Evolutionary conservation across 2,329 filamentous ascomycete genomes (phyloP).

Genomic region (Alternaria solani): DNA sequence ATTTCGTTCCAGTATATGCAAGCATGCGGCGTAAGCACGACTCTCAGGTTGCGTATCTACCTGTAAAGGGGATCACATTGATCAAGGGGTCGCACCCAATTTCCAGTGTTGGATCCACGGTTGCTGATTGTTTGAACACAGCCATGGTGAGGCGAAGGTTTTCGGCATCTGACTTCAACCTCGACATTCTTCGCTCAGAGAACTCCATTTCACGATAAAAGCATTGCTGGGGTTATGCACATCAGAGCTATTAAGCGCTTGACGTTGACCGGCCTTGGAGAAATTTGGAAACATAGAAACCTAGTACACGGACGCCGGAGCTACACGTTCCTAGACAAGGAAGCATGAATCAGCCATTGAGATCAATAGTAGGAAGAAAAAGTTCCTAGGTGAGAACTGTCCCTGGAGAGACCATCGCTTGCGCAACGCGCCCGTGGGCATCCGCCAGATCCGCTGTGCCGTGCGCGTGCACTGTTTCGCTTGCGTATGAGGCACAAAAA

Average conservation of each 20-base stretch:
- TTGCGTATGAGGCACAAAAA: background rate
- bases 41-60: background rate
- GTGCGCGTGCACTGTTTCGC: background rate
- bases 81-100: background rate
- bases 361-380: background rate
- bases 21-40: slow-evolving; percentile 1
- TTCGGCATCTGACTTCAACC: background rate
- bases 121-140: background rate
- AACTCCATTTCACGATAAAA: background rate
- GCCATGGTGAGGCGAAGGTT: background rate
- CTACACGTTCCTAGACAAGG: background rate
- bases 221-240: background rate
- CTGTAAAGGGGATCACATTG: background rate
- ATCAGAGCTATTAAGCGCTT: background rate
- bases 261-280: background rate
- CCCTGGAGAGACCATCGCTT: background rate
- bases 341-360: background rate
- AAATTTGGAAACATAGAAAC: background rate
- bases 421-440: background rate
- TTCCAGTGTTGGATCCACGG: background rate
- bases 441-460: background rate
- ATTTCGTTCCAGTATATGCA: background rate
- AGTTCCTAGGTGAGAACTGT: background rate
- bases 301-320: background rate
- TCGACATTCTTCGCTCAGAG: background rate